Evolutionary conservation across 1,139 yeast species (phyloP).

Genomic region (Yamadazyma atlantica): DNA sequence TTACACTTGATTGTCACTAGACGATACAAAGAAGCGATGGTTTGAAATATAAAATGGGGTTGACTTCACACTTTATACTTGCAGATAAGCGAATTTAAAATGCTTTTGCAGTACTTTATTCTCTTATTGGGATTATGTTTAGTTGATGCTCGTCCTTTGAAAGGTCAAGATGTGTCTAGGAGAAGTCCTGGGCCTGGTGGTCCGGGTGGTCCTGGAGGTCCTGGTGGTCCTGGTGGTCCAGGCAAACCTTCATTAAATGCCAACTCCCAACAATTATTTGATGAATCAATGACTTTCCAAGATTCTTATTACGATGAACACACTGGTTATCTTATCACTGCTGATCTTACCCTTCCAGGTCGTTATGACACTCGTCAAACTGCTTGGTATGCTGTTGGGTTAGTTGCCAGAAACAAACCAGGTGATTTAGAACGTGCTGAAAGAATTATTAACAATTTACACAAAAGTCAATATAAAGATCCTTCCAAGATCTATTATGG

Average conservation of each 20-base stretch:
- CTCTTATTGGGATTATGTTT: neutral
- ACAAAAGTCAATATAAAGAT: constrained; percentile 12
- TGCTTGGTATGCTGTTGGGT: constrained; percentile 14
- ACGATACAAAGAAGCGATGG: too few species aligned
- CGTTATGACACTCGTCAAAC: constrained; percentile 12
- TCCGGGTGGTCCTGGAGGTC: too few species aligned
- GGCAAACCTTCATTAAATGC: neutral
- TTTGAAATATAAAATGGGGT: neutral
- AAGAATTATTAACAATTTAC: constrained; percentile 9
- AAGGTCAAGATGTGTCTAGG: too few species aligned
- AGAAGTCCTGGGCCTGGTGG: too few species aligned
- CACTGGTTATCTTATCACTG: constrained; percentile 10
- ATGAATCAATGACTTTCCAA: constrained; percentile 5
- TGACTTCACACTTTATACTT: too few species aligned
- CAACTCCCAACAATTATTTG: constrained; percentile 1
- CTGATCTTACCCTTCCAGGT: constrained; percentile 11
- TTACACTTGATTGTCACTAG: too few species aligned
- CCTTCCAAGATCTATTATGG: constrained; percentile 13
- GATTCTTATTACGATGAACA: constrained; percentile 11
- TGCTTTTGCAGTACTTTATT: neutral
- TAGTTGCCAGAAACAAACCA: constrained; percentile 10
- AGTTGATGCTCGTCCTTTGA: neutral
- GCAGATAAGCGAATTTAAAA: neutral
- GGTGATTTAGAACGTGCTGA: constrained; percentile 10
- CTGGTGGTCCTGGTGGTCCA: too few species aligned